phyloP scores from a whole-genome alignment of 73 alveolate genomes.

The Breviolum minutum region DNA sequence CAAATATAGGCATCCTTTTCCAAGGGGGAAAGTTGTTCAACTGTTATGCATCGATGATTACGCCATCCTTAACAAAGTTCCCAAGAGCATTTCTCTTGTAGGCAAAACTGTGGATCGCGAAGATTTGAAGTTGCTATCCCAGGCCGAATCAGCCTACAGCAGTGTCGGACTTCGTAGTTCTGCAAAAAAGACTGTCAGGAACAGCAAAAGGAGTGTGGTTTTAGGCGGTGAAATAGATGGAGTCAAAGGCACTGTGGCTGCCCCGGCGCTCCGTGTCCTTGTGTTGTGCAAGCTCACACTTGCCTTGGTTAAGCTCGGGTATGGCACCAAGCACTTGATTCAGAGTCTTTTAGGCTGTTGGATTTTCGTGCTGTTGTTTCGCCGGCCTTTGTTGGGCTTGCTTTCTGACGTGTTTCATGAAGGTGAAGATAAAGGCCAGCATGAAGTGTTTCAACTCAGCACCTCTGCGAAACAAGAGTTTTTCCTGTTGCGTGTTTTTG shows the following conservation, averaged over 20 bases:
- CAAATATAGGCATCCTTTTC: not conserved
- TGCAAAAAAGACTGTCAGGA: not conserved
- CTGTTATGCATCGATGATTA: slow-evolving; percentile 3
- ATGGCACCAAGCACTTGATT: not conserved
- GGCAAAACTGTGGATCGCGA: not conserved
- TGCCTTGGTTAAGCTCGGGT: not conserved
- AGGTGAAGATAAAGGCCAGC: not conserved
- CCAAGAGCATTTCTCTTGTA: not conserved
- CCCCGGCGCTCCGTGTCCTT: not conserved
- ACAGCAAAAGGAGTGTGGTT: not conserved
- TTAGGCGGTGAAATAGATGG: slow-evolving; percentile 40
- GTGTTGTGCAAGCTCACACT: not conserved
- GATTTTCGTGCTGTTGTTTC: not conserved
- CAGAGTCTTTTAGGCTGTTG: slow-evolving; percentile 11
- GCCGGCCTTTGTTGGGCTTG: not conserved
- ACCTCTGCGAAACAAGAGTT: not conserved
- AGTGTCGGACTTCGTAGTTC: not conserved
- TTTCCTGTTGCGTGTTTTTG: not conserved
- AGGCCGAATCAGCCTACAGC: not conserved
- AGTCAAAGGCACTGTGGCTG: not conserved
- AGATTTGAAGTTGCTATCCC: not conserved
- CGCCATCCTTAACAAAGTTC: not conserved
- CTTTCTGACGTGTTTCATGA: slow-evolving; percentile 1
- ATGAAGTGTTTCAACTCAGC: not conserved
- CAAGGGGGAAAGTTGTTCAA: not conserved